A percentile compares a stretch with the other conserved stretches of the same genome.
These are phyloP conservation scores for Oleoguttula mirabilis DNA, from an alignment of 495 filamentous ascomycete genomes.

Conservation along the genomic window DNA sequence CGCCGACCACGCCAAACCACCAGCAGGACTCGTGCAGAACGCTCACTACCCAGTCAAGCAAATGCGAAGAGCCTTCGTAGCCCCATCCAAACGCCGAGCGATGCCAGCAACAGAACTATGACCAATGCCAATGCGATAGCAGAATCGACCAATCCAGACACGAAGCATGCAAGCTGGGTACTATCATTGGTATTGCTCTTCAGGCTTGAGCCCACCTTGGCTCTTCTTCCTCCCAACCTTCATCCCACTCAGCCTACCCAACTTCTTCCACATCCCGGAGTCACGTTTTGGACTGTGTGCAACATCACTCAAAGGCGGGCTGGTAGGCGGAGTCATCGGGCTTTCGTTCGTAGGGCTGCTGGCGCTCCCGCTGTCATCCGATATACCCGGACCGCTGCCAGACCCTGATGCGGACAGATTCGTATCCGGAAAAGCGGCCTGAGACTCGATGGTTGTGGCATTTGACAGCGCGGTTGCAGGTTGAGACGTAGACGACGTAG, in stretches of 20 bases:
- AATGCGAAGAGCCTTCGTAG: too few species aligned
- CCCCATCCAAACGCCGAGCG: too few species aligned
- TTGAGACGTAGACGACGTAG: slow-evolving; percentile 6
- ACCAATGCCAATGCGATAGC: too few species aligned
- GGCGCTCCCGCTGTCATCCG: slow-evolving; percentile 27
- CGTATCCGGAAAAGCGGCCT: slow-evolving; percentile 5
- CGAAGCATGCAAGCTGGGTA: too few species aligned
- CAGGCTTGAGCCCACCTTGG: slow-evolving; percentile 14
- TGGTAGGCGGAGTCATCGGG: slow-evolving; percentile 31
- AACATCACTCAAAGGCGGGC: slow-evolving; percentile 27
- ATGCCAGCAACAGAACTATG: too few species aligned
- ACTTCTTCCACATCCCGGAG: slow-evolving; percentile 21
- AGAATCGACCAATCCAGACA: too few species aligned
- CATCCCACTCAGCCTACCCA: slow-evolving; percentile 19
- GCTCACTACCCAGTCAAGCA: too few species aligned
- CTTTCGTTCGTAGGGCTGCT: slow-evolving; percentile 22
- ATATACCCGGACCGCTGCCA: slow-evolving; percentile 22
- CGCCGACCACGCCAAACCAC: too few species aligned
- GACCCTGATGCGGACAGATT: slow-evolving; percentile 4
- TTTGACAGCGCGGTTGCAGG: neutral
- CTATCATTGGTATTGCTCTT: slow-evolving; percentile 15
- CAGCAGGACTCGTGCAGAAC: too few species aligned
- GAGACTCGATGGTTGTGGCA: slow-evolving; percentile 2
- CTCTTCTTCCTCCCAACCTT: slow-evolving; percentile 19
- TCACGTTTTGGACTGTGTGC: slow-evolving; percentile 18